Conservation (phyloP, 148 eudicot genomes). For the Vaccinium darrowii region DNA sequence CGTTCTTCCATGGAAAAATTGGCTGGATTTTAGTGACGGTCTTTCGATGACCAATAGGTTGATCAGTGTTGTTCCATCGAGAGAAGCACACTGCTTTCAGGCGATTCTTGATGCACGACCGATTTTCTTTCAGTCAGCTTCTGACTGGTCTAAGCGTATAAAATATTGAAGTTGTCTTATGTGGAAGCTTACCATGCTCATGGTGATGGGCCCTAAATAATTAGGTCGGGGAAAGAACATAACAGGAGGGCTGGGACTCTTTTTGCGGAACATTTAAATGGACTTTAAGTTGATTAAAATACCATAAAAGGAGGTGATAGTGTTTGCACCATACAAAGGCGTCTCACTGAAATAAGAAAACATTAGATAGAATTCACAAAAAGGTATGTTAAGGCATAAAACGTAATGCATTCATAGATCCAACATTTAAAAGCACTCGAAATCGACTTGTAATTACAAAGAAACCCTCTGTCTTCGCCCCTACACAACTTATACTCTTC, state of each 20-base stretch:
- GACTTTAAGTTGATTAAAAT: not conserved
- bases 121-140: not conserved
- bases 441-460: no score
- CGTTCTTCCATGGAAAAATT: not conserved
- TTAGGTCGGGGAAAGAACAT: not conserved
- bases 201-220: not conserved
- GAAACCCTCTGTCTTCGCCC: no score
- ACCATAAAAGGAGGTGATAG: no score
- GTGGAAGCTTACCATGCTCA: not conserved
- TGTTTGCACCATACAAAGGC: no score
- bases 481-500: no score
- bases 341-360: no score
- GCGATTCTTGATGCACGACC: not conserved
- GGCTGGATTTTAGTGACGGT: not conserved
- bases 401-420: no score
- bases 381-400: no score
- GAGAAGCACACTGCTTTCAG: conserved; percentile 3
- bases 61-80: not conserved
- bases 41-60: no score
- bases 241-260: not conserved
- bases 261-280: not conserved
- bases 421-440: no score
- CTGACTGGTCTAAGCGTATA: not conserved
- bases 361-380: no score
- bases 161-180: not conserved